These are phyloP conservation scores for Phlebiopsis flavidoalba DNA, from an alignment of 768 basidiomycete genomes.

Conservation along the genomic window DNA sequence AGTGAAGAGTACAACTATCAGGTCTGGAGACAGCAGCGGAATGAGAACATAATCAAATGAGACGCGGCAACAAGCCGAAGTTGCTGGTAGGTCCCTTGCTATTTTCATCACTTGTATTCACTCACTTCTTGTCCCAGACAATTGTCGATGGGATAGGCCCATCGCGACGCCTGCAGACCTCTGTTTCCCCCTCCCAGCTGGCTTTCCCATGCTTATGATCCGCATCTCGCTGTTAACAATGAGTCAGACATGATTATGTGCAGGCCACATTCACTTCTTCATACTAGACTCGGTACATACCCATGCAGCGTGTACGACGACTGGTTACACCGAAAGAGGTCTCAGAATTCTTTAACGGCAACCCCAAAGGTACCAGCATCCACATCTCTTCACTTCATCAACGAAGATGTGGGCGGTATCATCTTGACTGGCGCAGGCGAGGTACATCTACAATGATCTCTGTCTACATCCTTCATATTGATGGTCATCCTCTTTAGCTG, in stretches of 20 bases:
- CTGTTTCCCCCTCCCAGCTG: conserved; percentile 65
- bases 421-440: conserved; percentile 82
- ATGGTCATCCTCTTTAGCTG: conserved; percentile 45
- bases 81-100: conserved; percentile 54
- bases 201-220: conserved; percentile 91
- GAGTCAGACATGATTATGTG: conserved; percentile 85
- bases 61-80: conserved; percentile 63
- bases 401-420: conserved; percentile 91
- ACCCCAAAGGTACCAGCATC: conserved; percentile 76
- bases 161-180: conserved; percentile 60
- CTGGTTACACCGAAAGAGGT: conserved; percentile 81
- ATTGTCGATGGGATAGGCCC: conserved; percentile 65
- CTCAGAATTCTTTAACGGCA: conserved; percentile 86
- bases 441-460: conserved; percentile 19
- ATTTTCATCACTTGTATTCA: background rate
- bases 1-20: conserved; percentile 93
- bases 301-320: conserved; percentile 85
- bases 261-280: conserved; percentile 13
- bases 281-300: background rate
- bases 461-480: background rate
- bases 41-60: conserved; percentile 73
- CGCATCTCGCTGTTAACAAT: conserved; percentile 81
- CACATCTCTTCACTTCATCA: conserved; percentile 87
- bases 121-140: conserved; percentile 35
- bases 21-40: conserved; percentile 88